A percentile compares a stretch with the other conserved stretches of the same genome.
These are phyloP conservation scores for Sarcodon sp. DNA, from an alignment of 768 basidiomycete species.

Conservation along the genomic window DNA sequence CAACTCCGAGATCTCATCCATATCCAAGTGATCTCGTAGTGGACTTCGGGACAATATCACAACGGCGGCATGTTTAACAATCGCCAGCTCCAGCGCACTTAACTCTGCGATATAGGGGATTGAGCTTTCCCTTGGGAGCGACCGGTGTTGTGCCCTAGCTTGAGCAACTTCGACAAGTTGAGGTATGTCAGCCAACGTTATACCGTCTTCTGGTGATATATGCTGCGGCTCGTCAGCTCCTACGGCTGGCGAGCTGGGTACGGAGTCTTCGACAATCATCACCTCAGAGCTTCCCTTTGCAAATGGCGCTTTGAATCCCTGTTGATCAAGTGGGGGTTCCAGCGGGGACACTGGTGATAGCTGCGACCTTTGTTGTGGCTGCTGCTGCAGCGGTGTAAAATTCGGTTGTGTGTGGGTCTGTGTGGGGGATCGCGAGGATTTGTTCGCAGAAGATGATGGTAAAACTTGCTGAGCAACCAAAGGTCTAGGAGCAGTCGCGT, in stretches of 20 bases:
- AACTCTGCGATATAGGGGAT: conserved; percentile 79
- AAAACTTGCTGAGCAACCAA: conserved; percentile 1
- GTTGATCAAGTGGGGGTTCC: conserved; percentile 17
- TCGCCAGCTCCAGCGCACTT: conserved; percentile 71
- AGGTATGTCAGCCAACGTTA: conserved; percentile 91
- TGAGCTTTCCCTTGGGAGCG: conserved; percentile 63
- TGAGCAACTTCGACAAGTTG: conserved; percentile 88
- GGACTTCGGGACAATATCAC: conserved; percentile 68
- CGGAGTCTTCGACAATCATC: conserved; percentile 78
- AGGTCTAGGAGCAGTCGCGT: conserved; percentile 24
- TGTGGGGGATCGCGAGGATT: neutral
- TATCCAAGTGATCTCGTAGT: conserved; percentile 69
- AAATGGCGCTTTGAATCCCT: conserved; percentile 52
- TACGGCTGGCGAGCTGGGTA: conserved; percentile 56
- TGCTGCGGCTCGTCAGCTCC: conserved; percentile 20
- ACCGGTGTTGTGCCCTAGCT: conserved; percentile 79
- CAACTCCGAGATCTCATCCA: conserved; percentile 90
- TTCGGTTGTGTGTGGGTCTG: conserved; percentile 13
- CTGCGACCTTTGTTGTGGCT: conserved; percentile 9
- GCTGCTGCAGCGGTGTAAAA: conserved; percentile 11
- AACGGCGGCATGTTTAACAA: conserved; percentile 87
- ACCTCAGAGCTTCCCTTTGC: conserved; percentile 77
- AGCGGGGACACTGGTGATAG: conserved; percentile 24
- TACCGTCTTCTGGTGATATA: conserved; percentile 54
- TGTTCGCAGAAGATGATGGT: conserved; percentile 7